A percentile compares a stretch with the other conserved stretches of the same genome.
Evolutionary conservation across 805 yeast genomes (phyloP).

Genomic region (Sungouiozyma ichnusensis): DNA sequence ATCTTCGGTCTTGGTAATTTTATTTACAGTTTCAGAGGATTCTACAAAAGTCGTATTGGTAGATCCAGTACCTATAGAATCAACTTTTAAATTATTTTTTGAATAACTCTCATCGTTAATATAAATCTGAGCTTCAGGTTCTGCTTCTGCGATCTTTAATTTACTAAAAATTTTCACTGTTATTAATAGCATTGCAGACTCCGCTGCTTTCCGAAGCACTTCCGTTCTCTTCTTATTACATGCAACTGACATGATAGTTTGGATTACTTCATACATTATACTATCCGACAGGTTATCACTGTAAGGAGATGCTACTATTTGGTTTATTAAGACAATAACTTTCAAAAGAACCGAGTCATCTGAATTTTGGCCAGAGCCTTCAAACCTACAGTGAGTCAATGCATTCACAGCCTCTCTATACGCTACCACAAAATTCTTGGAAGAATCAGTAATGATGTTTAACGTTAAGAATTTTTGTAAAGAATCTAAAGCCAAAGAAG

Average conservation of each 20-base stretch:
- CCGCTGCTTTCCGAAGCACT: constrained; percentile 80
- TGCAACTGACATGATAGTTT: constrained; percentile 83
- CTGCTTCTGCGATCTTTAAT: constrained; percentile 32
- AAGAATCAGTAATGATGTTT: constrained; percentile 46
- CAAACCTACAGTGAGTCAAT: constrained; percentile 88
- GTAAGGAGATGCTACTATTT: constrained; percentile 51
- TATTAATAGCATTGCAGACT: constrained; percentile 61
- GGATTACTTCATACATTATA: constrained; percentile 76
- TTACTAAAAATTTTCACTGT: constrained; percentile 59
- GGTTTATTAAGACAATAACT: constrained; percentile 66
- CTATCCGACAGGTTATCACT: constrained; percentile 68
- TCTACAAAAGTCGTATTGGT: background rate
- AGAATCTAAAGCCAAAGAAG: constrained; percentile 69
- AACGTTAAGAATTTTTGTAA: constrained; percentile 63
- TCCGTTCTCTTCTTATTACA: constrained; percentile 89
- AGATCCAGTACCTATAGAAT: constrained; percentile 12
- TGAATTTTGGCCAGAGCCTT: constrained; percentile 83
- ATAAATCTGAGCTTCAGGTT: constrained; percentile 7
- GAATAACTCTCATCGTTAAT: constrained; percentile 18
- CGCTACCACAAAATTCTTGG: constrained; percentile 53
- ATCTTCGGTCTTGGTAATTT: background rate
- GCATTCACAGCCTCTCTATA: constrained; percentile 39
- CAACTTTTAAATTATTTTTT: constrained; percentile 9
- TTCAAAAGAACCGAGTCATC: constrained; percentile 87
- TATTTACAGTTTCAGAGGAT: background rate